Base-by-base conservation (phyloP, 2,329 filamentous ascomycete genomes). In the Karstenula rhodostoma region DNA sequence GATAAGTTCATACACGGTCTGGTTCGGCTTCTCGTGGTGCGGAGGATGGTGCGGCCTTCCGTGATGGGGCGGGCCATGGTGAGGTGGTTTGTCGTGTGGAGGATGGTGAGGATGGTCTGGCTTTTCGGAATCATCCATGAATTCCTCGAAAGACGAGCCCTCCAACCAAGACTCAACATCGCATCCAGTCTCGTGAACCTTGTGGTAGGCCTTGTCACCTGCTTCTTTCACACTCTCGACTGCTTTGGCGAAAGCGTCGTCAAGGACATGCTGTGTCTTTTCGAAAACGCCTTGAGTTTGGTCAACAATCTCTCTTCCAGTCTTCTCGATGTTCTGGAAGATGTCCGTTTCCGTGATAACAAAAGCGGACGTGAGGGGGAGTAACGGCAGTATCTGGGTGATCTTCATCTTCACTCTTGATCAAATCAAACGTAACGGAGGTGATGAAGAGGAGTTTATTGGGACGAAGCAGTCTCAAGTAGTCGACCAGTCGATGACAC, bases 1-100 rank as follows among this genome's bases (percentile, higher is more conserved):
- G 76, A 97, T 92, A 61, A 94, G 80, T 77, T 96, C 83, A 78
- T 94, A 96, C 47, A 96, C 86, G 22, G 93, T 96, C 73, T 85
- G 79, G 73, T 93, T 90, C 6, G 86, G 82, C 62, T 81, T 80
- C 51, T 74, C 76, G 64, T 82, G 76, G 35, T 77, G 74, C 15
- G 68, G 69, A 40, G 70, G 74, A 58, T 80, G 77, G 35, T 77
- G 76, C 37, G 77, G 75, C 43, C 73, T 69, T 51, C 78, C 74
- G 43, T 74, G 71, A 49, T 77, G 77, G 19, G 75, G 78, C 51
- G 73, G 74, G 23, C 64, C 66, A 6, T 69, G 65, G 49, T 76
- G 58, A 58, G 66, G 70, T 7, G 63, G 65, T 10, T 53, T 50
- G 29, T 61, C 69, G 32, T 72, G 72, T 35, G 70, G 74, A 40